Conservation (phyloP, 257 asterid species). For the Nicotiana knightiana region DNA sequence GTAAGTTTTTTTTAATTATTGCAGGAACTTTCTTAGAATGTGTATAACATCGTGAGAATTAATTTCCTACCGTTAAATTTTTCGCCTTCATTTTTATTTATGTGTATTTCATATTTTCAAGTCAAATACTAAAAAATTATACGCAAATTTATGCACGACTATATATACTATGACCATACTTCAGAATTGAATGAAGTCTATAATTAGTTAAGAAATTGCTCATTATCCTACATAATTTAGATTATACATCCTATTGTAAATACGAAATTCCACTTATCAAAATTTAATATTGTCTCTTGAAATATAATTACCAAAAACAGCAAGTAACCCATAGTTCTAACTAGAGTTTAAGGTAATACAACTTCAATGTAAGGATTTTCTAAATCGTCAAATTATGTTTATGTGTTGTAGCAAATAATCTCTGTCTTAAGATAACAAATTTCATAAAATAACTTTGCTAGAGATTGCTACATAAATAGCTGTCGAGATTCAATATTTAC, state of each 20-base stretch:
- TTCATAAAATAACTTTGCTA: too few relatives aligned
- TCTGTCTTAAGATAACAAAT: too few relatives aligned
- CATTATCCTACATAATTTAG: neutral
- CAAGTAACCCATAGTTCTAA: too few relatives aligned
- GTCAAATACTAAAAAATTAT: neutral
- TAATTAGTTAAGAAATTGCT: neutral
- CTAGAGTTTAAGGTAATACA: too few relatives aligned
- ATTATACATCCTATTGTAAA: neutral
- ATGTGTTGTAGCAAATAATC: too few relatives aligned
- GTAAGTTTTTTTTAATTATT: neutral
- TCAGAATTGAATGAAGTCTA: neutral
- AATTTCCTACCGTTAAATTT: neutral
- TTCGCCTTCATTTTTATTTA: neutral
- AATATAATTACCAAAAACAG: too few relatives aligned
- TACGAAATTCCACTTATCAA: neutral
- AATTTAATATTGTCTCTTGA: neutral
- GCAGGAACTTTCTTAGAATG: slow-evolving; percentile 4
- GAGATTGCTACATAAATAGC: too few relatives aligned
- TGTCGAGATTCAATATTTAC: too few relatives aligned
- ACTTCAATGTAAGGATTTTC: too few relatives aligned
- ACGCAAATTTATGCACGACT: neutral
- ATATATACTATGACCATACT: neutral
- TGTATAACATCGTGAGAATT: neutral
- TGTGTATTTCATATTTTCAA: neutral
- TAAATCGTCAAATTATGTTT: too few relatives aligned